Base-by-base conservation (phyloP, 176 grass and related monocot genomes). In the Poa annua region DNA sequence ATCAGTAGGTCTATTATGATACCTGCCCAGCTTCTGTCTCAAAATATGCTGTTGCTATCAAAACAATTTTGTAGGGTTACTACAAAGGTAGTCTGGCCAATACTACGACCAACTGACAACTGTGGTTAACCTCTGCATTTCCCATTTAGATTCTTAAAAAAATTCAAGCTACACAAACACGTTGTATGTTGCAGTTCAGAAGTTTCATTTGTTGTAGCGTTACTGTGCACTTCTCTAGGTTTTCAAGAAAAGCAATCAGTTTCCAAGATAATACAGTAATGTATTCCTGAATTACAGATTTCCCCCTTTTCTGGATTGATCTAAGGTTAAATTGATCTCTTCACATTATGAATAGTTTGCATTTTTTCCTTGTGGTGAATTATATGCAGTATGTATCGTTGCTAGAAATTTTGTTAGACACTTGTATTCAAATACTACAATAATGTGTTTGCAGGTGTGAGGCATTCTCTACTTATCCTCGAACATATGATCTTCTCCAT, bases 401-500 rank as follows among this genome's bases (percentile, higher is more conserved):
- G 33, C 50, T 39, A 21, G 48, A 4, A 38, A 66, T 68, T 38
- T 16, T 73, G 7, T 38, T 77, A 53, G 61, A 51, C 51, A 32
- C 38, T 60, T 66, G 35, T 83, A 79, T 22, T 74, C 12, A 83
- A 66, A 75, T 26, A 25, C 38, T 29, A 62, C 11, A 90, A 79
- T 59, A 63, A 49, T 72, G 4, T 74, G 22, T 87, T 85, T 68
- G 79, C 81, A 98, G 96, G 96, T 98, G 96, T 24, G 92, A 96
- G 77, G 93, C 96, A 41, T 98, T 90, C 81, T 98, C 96, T 6
- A 98, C 96, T 59, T 98, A 98, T 80, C 93, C 96, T 75, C 93
- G 93, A 80, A 98, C 96, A 3, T 98, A 98, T 42, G 96, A 98
- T 82, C 92, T 98, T 85, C 91, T 98, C 22, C 96, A 98, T 66